These are phyloP conservation scores for Adansonia digitata DNA, from an alignment of 345 rosid genomes.

Conservation along the genomic window DNA sequence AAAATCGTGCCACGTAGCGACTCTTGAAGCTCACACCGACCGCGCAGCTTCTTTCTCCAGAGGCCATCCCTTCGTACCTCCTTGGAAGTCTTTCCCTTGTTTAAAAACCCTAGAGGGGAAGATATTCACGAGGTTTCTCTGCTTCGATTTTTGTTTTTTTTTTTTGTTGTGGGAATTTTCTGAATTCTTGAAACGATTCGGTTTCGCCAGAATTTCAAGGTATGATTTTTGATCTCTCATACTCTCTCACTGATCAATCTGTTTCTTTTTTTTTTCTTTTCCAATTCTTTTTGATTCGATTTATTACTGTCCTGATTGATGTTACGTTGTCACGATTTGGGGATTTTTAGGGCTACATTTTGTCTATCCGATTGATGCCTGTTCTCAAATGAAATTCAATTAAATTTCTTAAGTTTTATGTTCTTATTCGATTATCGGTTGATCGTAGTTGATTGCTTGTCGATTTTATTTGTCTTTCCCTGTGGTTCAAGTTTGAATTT, in stretches of 20 bases:
- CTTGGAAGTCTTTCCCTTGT: not conserved
- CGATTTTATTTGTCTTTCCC: not conserved
- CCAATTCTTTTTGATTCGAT: not conserved
- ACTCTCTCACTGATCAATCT: not conserved
- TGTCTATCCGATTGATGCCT: not conserved
- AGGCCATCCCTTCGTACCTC: not conserved
- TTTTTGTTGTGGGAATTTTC: not conserved
- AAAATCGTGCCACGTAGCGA: conserved; percentile 10
- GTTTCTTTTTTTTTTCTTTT: too few relatives aligned
- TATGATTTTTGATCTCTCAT: not conserved
- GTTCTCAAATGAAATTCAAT: not conserved
- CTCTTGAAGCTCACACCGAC: conserved; percentile 2
- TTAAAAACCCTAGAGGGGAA: conserved; percentile 20
- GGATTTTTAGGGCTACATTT: not conserved
- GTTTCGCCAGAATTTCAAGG: not conserved
- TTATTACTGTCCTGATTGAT: not conserved
- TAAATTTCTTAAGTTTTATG: not conserved
- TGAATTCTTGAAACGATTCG: not conserved
- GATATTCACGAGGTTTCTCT: not conserved
- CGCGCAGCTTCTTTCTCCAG: not conserved
- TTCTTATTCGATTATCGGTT: not conserved
- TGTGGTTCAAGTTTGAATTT: not conserved
- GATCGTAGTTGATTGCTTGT: not conserved
- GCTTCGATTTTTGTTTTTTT: too few relatives aligned
- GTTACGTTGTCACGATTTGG: not conserved